Evolutionary conservation across 2,329 filamentous ascomycete species (phyloP).

Genomic region (Colletotrichum chrysophilum): DNA sequence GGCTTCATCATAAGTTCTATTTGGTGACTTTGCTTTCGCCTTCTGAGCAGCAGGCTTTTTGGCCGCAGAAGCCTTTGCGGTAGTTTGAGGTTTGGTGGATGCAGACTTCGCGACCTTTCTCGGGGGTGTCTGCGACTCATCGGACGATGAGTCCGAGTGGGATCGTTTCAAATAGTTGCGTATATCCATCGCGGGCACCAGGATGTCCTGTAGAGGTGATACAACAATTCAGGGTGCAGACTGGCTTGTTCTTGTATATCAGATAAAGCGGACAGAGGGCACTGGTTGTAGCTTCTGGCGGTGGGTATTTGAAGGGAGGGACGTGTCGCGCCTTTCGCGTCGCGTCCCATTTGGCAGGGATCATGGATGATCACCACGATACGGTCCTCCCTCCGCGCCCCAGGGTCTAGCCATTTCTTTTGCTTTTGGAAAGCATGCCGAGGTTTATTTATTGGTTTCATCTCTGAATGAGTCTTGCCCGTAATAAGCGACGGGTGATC

Average conservation of each 20-base stretch:
- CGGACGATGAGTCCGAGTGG: background rate
- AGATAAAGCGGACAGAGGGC: background rate
- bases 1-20: background rate
- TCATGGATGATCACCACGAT: background rate
- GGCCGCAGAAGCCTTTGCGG: background rate
- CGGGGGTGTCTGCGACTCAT: background rate
- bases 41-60: background rate
- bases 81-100: background rate
- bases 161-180: background rate
- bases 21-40: background rate
- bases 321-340: background rate
- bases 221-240: background rate
- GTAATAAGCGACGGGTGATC: too few relatives aligned
- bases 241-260: background rate
- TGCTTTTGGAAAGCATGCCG: background rate
- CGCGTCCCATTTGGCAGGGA: background rate
- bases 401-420: background rate
- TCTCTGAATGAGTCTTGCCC: background rate
- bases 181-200: background rate
- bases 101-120: background rate
- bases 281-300: background rate
- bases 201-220: background rate
- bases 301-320: background rate
- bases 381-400: background rate
- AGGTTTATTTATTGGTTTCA: accelerated